Conservation (phyloP, 2,329 filamentous ascomycete species). For the Aspergillus quadricinctus region DNA sequence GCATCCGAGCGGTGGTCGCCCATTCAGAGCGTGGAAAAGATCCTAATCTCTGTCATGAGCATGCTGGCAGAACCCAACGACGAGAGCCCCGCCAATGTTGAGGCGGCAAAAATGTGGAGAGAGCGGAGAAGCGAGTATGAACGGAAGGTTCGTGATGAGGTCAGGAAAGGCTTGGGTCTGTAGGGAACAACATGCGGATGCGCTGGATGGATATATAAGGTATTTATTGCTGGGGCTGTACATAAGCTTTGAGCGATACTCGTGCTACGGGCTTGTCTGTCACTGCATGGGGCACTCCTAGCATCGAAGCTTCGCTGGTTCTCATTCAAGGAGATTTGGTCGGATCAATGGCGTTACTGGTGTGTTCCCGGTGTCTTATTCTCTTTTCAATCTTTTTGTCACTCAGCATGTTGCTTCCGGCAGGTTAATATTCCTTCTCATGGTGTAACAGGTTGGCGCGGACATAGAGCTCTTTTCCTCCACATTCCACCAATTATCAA, state of each 20-base stretch:
- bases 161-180: conserved; percentile 72
- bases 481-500: background rate
- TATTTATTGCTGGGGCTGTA: background rate
- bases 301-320: background rate
- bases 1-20: conserved; percentile 94
- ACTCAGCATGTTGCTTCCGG: conserved; percentile 3
- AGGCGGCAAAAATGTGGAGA: conserved; percentile 95
- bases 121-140: conserved; percentile 82
- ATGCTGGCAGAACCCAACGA: conserved; percentile 98
- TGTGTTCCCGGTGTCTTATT: conserved; percentile 7
- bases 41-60: conserved; percentile 93
- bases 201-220: background rate
- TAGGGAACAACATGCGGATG: conserved; percentile 35
- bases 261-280: background rate
- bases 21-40: conserved; percentile 97
- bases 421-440: conserved; percentile 13
- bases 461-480: background rate
- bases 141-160: conserved; percentile 74
- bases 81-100: conserved; percentile 92
- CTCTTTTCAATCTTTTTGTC: background rate
- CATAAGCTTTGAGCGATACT: background rate
- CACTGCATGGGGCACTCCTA: background rate
- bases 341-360: conserved; percentile 17
- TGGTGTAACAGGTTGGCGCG: conserved; percentile 2
- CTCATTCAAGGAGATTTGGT: background rate